Conservation (phyloP, 1,284 basidiomycete genomes). For the Rhodotorula sp. region DNA sequence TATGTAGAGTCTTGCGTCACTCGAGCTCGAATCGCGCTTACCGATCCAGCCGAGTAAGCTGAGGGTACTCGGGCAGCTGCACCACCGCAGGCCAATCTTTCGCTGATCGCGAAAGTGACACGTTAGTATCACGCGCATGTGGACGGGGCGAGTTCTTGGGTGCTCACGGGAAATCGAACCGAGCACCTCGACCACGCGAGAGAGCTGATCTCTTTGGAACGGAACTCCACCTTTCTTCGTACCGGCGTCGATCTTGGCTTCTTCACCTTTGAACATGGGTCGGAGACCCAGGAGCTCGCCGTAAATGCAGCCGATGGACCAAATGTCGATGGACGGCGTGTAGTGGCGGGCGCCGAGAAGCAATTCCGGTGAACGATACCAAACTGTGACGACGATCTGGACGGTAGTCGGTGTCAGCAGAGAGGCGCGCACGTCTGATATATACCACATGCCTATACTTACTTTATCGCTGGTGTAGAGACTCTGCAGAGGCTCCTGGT, state of each 20-base stretch:
- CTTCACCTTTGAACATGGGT: slow-evolving; percentile 99
- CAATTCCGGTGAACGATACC: slow-evolving; percentile 96
- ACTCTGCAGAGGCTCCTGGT: slow-evolving; percentile 78
- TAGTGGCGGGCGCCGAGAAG: slow-evolving; percentile 94
- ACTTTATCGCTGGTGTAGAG: slow-evolving; percentile 78
- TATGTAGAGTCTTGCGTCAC: no score
- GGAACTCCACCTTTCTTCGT: slow-evolving; percentile 58
- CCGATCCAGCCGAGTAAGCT: slow-evolving; percentile 65
- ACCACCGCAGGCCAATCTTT: slow-evolving; percentile 83
- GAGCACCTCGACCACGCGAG: slow-evolving; percentile 91
- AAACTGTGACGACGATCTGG: slow-evolving; percentile 89
- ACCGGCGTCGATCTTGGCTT: slow-evolving; percentile 89
- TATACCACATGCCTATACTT: background rate
- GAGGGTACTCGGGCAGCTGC: slow-evolving; percentile 82
- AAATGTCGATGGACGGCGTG: slow-evolving; percentile 89
- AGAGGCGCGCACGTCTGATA: no score
- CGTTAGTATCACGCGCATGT: background rate
- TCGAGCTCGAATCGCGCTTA: background rate
- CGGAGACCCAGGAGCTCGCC: slow-evolving; percentile 88
- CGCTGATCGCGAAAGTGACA: slow-evolving; percentile 54
- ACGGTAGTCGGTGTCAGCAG: background rate
- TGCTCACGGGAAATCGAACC: slow-evolving; percentile 77
- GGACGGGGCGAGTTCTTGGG: no score
- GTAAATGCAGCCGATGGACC: slow-evolving; percentile 96
- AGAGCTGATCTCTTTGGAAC: slow-evolving; percentile 89